Evolutionary conservation across 257 asterid species (phyloP).

Genomic region (Solanum paucissectum): DNA sequence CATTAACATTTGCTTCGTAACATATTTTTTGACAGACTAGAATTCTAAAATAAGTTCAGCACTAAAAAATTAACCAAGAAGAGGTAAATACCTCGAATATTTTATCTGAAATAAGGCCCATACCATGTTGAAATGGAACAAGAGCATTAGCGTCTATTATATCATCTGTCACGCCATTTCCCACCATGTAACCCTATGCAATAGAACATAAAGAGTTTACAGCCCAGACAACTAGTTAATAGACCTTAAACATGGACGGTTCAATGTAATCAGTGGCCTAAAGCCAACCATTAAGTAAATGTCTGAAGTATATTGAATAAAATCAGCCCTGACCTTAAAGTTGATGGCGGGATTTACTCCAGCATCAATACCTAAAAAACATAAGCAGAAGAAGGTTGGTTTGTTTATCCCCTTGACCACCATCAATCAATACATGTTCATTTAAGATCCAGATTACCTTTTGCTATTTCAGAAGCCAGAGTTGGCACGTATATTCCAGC

Average conservation of each 20-base stretch:
- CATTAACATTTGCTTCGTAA: not conserved
- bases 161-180: conserved; percentile 84
- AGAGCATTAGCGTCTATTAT: conserved; percentile 77
- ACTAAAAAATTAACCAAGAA: not conserved
- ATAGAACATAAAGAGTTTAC: not conserved
- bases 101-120: conserved; percentile 89
- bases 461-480: conserved; percentile 63
- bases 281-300: too few relatives aligned
- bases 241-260: conserved; percentile 30
- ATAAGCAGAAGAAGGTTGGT: not conserved
- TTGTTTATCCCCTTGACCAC: not conserved
- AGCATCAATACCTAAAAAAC: conserved; percentile 55
- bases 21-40: not conserved
- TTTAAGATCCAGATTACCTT: conserved; percentile 33
- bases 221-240: not conserved
- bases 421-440: not conserved
- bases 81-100: conserved; percentile 45
- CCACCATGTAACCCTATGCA: conserved; percentile 90
- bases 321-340: conserved; percentile 39
- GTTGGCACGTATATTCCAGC: conserved; percentile 96
- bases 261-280: too few relatives aligned
- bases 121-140: conserved; percentile 86
- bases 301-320: too few relatives aligned
- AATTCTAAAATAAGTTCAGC: not conserved
- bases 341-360: conserved; percentile 57